Evolutionary conservation across 176 grass and related monocot species (phyloP).

Genomic region (Bromus sterilis): DNA sequence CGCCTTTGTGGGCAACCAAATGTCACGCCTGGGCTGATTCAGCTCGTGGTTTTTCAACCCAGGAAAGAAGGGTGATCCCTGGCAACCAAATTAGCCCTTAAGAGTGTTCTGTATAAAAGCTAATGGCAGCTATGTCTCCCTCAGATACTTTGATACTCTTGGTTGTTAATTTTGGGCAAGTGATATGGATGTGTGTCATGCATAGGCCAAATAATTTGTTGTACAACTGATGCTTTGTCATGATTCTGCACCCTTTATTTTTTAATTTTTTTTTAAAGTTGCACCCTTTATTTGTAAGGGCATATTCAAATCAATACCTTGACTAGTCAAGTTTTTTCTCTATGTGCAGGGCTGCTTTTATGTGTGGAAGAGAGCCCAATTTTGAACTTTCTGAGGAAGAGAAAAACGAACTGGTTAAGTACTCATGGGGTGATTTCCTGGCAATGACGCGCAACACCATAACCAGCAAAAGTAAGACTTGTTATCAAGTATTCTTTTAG

Average conservation of each 20-base stretch:
- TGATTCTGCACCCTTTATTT: not conserved
- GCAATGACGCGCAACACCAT: slow-evolving; percentile 75
- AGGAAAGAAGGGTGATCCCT: too few relatives aligned
- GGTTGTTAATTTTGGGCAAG: not conserved
- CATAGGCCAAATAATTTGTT: not conserved
- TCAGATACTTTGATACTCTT: not conserved
- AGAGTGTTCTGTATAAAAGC: not conserved
- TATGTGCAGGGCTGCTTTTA: slow-evolving; percentile 80
- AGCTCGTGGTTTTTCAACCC: too few relatives aligned
- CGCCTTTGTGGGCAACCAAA: too few relatives aligned
- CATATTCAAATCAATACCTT: not conserved
- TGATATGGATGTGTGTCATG: not conserved
- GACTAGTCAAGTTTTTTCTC: not conserved
- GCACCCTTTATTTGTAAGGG: not conserved
- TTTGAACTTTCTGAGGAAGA: slow-evolving; percentile 73
- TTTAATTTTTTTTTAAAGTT: too few relatives aligned
- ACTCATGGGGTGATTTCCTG: slow-evolving; percentile 81
- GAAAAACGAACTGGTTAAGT: slow-evolving; percentile 62
- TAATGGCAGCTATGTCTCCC: not conserved
- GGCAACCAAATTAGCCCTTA: too few relatives aligned
- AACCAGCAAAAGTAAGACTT: slow-evolving; percentile 86
- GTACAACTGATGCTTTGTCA: not conserved
- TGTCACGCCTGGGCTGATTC: too few relatives aligned
- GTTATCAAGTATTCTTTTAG: not conserved
- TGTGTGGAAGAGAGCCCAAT: slow-evolving; percentile 98